Evolutionary conservation across 2,329 filamentous ascomycete genomes (phyloP), one percentile per base, ranked within the genome.

Genomic region (Alternaria tenuissima): DNA sequence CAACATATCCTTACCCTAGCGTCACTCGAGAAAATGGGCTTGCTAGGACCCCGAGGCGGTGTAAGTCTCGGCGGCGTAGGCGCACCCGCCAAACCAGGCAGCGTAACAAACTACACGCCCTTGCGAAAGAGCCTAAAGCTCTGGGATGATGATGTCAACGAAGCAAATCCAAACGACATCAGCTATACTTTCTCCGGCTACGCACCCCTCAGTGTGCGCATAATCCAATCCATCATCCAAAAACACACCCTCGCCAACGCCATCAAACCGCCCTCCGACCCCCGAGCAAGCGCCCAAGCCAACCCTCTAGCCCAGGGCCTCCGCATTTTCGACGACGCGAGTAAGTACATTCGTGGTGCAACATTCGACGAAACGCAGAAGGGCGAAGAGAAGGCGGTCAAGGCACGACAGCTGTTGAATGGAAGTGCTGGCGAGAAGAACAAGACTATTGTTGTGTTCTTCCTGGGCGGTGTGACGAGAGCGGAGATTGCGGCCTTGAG

Each of bases 161-260:
- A 99, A 78, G 89, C 95, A 60, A 91, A 96, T 47, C 95, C 95
- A 3, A 92, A 95, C 71, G 95, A 99, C 71, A 90, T 98, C 62
- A 91, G 94, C n/a, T 99, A 99, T 73, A 94, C 97, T 11, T 99
- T 98, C 80, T 96, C 92, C 65, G 96, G 95, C 53, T 99, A 98
- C 75, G 95, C 96, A 5, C 96, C 95, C 0, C 85, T 99, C 12
- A 96, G 92, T 44, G 87, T 98, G 55, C 89, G 95, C 16, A 86
- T 99, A 5, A 90, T 99, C 6, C 96, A 99, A 78, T 95, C 92
- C 75, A 87, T 98, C 51, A 81, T 99, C 48, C 94, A 98, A 77
- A 99, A 99, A 78, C 88, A 92, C 57, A 91, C 94, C 67, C 82
- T 99, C 30, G 75, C 77, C 14, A 90, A 91, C 30, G 86, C 85